phyloP scores from a whole-genome alignment of 148 eudicot genomes.

The Amaranthus palmeri region DNA sequence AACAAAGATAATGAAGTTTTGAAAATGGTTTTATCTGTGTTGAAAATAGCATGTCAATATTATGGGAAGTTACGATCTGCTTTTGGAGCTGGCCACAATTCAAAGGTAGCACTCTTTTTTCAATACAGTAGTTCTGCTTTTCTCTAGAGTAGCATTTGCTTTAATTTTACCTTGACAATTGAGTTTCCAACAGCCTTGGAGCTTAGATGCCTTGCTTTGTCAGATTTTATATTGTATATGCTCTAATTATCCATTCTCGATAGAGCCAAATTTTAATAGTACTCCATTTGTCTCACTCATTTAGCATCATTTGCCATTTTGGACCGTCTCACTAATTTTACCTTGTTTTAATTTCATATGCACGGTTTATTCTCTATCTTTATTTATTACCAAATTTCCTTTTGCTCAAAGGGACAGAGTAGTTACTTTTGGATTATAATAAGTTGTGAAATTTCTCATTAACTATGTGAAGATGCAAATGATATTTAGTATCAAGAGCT shows the following conservation, averaged over 20 bases:
- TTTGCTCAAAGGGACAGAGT: no score
- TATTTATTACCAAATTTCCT: no score
- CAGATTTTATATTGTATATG: background rate
- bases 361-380: no score
- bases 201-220: background rate
- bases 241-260: no score
- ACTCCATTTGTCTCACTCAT: no score
- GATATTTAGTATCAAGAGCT: no score
- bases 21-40: conserved; percentile 64
- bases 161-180: background rate
- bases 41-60: conserved; percentile 71
- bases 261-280: background rate
- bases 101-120: conserved; percentile 23
- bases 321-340: no score
- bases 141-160: background rate
- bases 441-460: no score
- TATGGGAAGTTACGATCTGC: conserved; percentile 80
- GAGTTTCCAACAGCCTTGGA: background rate
- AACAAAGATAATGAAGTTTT: conserved; percentile 38
- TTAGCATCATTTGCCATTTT: no score
- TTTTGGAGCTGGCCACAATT: conserved; percentile 40
- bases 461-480: no score
- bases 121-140: background rate
- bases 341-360: no score
- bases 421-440: no score